phyloP scores from a whole-genome alignment of 441 rosid species.

The Adansonia rubrostipa region DNA sequence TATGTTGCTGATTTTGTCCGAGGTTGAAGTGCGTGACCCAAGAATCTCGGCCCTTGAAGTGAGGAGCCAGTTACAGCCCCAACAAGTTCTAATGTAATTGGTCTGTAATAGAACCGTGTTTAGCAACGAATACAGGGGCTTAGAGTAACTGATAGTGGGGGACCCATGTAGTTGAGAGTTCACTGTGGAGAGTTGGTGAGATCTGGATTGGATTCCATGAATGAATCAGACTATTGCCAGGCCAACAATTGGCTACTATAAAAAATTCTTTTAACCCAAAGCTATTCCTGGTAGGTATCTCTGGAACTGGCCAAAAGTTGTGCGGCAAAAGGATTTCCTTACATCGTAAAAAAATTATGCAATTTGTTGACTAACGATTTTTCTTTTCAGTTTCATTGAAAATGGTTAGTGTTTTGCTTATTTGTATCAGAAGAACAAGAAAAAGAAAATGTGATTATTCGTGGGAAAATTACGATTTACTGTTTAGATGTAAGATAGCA shows the following conservation, averaged over 20 bases:
- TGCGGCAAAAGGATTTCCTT: not conserved
- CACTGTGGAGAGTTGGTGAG: not conserved
- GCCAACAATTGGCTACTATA: not conserved
- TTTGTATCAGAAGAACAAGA: not conserved
- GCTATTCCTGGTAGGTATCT: not conserved
- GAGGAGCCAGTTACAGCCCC: conserved; percentile 2
- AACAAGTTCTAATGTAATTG: conserved; percentile 7
- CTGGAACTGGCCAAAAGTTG: not conserved
- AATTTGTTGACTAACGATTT: not conserved
- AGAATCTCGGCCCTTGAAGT: not conserved
- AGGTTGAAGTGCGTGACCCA: not conserved
- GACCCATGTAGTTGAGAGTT: conserved; percentile 2
- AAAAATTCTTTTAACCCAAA: not conserved
- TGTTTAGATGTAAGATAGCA: no score
- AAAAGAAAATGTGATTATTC: not conserved
- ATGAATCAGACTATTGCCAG: no score
- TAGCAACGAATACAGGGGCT: conserved; percentile 1
- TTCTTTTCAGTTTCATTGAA: not conserved
- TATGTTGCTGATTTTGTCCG: conserved; percentile 11
- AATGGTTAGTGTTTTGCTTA: not conserved
- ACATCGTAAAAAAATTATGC: not conserved
- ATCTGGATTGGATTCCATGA: not conserved
- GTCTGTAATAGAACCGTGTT: not conserved
- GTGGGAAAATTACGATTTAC: not conserved
- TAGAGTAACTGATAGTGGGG: not conserved